phyloP scores from a whole-genome alignment of 768 basidiomycete species.

The Lactarius indigo region DNA sequence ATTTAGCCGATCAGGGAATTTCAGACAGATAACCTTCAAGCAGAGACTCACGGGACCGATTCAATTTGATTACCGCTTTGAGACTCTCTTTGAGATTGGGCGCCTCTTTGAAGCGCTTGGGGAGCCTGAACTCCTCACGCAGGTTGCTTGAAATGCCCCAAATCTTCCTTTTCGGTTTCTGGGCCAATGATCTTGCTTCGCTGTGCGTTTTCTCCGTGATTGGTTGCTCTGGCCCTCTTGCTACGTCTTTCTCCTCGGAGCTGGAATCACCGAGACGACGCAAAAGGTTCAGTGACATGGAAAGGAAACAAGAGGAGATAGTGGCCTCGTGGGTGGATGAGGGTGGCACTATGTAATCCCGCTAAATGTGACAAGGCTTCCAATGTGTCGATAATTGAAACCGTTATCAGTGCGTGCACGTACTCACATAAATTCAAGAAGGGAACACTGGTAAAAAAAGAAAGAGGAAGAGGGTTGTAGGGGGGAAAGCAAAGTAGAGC shows the following conservation, averaged over 20 bases:
- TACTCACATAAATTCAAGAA: no score
- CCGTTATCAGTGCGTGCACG: no score
- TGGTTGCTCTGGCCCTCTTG: neutral
- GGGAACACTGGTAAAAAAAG: no score
- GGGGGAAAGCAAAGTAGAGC: no score
- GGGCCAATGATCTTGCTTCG: fast-evolving
- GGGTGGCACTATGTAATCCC: neutral
- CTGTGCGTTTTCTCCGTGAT: neutral
- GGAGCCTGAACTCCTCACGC: slow-evolving; percentile 15
- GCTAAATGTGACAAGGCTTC: no score
- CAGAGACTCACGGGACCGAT: slow-evolving; percentile 46
- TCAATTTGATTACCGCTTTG: slow-evolving; percentile 38
- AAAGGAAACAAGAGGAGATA: neutral
- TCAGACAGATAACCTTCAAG: neutral
- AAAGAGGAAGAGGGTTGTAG: no score
- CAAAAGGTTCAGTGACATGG: neutral
- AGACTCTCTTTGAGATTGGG: slow-evolving; percentile 50
- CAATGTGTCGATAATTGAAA: no score
- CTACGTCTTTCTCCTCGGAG: no score
- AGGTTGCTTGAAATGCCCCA: neutral
- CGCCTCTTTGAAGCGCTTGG: slow-evolving; percentile 36
- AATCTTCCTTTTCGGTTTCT: neutral
- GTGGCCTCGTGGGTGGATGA: neutral
- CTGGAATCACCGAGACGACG: neutral
- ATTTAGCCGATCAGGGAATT: neutral